phyloP scores from a whole-genome alignment of 139 green algal species.

The Volvox reticuliferus region DNA sequence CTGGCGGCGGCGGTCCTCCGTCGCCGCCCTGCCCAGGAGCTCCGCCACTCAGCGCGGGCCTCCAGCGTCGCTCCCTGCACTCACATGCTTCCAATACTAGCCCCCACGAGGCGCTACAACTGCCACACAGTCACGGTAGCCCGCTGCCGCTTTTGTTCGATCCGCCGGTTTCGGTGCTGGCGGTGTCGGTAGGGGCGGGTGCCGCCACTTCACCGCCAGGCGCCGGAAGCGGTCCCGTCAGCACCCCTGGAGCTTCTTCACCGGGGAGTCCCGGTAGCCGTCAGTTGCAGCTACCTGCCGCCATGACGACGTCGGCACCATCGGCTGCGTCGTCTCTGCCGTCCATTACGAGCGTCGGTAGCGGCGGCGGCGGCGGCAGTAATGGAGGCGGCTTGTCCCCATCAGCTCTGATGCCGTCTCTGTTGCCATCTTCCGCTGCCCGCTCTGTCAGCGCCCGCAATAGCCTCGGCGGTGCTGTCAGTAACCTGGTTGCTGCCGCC shows the following conservation, averaged over 20 bases:
- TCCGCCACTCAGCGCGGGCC: neutral
- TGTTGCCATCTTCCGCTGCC: neutral
- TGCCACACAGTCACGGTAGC: slow-evolving; percentile 25
- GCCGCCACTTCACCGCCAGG: neutral
- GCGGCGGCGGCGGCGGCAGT: slow-evolving; percentile 1
- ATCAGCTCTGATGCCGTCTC: neutral
- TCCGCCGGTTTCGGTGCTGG: neutral
- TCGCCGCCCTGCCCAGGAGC: neutral
- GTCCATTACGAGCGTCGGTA: neutral
- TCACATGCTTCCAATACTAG: neutral
- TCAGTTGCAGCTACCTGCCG: neutral
- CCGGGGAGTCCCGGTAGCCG: neutral
- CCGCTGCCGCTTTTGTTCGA: slow-evolving; percentile 15
- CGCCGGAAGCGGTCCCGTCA: too few relatives aligned
- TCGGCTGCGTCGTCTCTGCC: neutral
- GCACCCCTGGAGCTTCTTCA: neutral
- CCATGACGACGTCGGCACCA: neutral
- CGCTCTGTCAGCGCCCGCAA: neutral
- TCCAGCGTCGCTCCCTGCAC: neutral
- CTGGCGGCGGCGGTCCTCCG: neutral
- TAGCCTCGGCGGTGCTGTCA: neutral
- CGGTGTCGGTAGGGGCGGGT: neutral
- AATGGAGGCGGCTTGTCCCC: neutral
- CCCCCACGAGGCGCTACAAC: neutral
- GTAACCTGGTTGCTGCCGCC: neutral